Percentiles rank a stretch among this genome's conserved stretches.
These are phyloP conservation scores for Agaricus blazei DNA, from an alignment of 768 basidiomycete genomes.

Conservation along the genomic window DNA sequence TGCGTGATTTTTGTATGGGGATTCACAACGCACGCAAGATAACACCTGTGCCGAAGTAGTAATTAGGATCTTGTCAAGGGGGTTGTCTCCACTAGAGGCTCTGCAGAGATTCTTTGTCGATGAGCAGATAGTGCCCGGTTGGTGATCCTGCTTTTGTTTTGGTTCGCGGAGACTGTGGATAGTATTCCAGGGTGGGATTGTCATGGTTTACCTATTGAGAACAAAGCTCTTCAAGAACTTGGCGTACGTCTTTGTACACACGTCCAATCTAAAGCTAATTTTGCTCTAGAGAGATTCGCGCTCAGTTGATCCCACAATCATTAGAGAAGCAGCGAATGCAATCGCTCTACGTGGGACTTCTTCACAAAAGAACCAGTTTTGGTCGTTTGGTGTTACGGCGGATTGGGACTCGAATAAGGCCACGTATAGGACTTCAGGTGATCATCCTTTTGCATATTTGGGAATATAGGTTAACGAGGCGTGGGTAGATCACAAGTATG, in stretches of 20 bases:
- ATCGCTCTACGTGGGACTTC: slow-evolving; percentile 70
- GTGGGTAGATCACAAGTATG: slow-evolving; percentile 72
- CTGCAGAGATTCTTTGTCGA: too few species aligned
- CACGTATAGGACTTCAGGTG: slow-evolving; percentile 87
- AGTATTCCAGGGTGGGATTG: slow-evolving; percentile 98
- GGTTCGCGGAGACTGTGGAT: not conserved
- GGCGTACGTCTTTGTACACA: slow-evolving; percentile 37
- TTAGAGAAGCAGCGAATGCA: slow-evolving; percentile 65
- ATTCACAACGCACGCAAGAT: too few species aligned
- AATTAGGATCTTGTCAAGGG: too few species aligned
- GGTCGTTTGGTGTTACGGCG: slow-evolving; percentile 84
- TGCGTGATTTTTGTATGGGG: too few species aligned
- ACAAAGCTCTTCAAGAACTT: slow-evolving; percentile 80
- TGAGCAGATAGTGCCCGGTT: too few species aligned
- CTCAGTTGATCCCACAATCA: slow-evolving; percentile 45
- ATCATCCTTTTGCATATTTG: slow-evolving; percentile 1
- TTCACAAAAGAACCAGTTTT: slow-evolving; percentile 76
- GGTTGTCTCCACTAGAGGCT: too few species aligned
- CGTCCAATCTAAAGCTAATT: slow-evolving; percentile 3
- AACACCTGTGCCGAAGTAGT: too few species aligned
- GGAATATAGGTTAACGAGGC: not conserved
- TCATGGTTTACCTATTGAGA: slow-evolving; percentile 95
- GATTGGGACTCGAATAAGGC: slow-evolving; percentile 64
- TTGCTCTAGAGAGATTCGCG: slow-evolving; percentile 50
- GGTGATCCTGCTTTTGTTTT: too few species aligned